These are phyloP conservation scores for Metarhizium sp. DNA, from an alignment of 2,329 filamentous ascomycete species.

Conservation along the genomic window DNA sequence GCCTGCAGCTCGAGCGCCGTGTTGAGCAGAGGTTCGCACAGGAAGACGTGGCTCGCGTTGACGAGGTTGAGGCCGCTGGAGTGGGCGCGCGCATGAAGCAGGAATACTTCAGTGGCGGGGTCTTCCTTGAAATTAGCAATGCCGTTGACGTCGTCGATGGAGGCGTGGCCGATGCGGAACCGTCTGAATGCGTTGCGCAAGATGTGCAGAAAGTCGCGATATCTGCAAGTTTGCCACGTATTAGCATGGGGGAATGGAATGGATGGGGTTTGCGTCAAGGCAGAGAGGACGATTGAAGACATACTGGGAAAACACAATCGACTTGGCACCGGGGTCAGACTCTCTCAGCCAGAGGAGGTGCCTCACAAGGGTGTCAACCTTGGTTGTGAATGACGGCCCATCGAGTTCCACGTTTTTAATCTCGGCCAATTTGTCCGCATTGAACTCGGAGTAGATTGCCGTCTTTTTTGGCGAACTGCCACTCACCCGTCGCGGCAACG, in stretches of 20 bases:
- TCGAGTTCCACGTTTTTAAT: constrained; percentile 75
- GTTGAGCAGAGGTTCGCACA: constrained; percentile 90
- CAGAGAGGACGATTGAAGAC: constrained; percentile 4
- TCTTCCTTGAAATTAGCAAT: constrained; percentile 71
- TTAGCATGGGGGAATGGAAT: neutral
- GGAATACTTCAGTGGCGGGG: constrained; percentile 66
- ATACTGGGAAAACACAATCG: constrained; percentile 83
- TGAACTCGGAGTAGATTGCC: constrained; percentile 71
- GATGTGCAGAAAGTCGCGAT: constrained; percentile 69
- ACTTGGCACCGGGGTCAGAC: constrained; percentile 79
- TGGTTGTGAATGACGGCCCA: constrained; percentile 71
- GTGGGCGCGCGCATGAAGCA: constrained; percentile 82
- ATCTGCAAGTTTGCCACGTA: constrained; percentile 24
- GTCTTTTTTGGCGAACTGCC: constrained; percentile 20
- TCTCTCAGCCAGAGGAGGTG: constrained; percentile 81
- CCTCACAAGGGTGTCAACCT: constrained; percentile 73
- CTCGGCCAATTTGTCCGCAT: constrained; percentile 58
- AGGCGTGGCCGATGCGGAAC: constrained; percentile 65
- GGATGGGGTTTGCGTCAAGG: no score
- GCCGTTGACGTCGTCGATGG: constrained; percentile 59
- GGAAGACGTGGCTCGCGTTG: constrained; percentile 86
- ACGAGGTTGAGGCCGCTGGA: constrained; percentile 85
- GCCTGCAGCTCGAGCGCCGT: constrained; percentile 90
- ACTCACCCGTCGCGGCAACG: constrained; percentile 9
- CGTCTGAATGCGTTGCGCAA: constrained; percentile 59